phyloP scores from a whole-genome alignment of 768 basidiomycete species.

The Lactarius indigo region DNA sequence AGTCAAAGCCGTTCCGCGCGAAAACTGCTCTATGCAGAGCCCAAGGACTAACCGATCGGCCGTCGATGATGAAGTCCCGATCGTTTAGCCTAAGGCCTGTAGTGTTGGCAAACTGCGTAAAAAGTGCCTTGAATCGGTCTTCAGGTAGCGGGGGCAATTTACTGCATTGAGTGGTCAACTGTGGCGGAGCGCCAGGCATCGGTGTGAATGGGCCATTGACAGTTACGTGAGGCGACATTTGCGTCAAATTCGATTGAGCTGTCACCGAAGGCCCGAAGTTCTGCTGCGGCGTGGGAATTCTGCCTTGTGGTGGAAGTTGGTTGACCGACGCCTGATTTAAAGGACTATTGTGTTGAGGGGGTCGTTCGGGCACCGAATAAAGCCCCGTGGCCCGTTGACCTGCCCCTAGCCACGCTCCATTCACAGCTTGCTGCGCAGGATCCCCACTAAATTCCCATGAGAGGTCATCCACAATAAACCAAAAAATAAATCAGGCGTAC shows the following conservation, averaged over 20 bases:
- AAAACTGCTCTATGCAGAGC: constrained; percentile 5
- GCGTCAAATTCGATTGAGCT: constrained; percentile 11
- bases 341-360: constrained; percentile 11
- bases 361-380: constrained; percentile 6
- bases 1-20: constrained; percentile 9
- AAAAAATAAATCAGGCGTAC: background rate
- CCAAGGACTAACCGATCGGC: constrained; percentile 6
- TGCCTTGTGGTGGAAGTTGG: constrained; percentile 3
- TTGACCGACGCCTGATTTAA: constrained; percentile 9
- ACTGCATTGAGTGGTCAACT: background rate
- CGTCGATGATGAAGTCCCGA: constrained; percentile 8
- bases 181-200: background rate
- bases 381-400: constrained; percentile 1
- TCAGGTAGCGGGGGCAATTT: background rate
- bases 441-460: constrained; percentile 10
- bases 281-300: constrained; percentile 15
- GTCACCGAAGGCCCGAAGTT: constrained; percentile 5
- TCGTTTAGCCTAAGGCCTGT: constrained; percentile 2
- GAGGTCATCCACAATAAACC: background rate
- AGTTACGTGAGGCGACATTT: constrained; percentile 11
- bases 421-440: constrained; percentile 7
- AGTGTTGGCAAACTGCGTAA: background rate
- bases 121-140: constrained; percentile 5
- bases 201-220: background rate
- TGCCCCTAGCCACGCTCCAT: background rate